phyloP scores from a whole-genome alignment of 148 eudicot genomes.

The Silene latifolia region DNA sequence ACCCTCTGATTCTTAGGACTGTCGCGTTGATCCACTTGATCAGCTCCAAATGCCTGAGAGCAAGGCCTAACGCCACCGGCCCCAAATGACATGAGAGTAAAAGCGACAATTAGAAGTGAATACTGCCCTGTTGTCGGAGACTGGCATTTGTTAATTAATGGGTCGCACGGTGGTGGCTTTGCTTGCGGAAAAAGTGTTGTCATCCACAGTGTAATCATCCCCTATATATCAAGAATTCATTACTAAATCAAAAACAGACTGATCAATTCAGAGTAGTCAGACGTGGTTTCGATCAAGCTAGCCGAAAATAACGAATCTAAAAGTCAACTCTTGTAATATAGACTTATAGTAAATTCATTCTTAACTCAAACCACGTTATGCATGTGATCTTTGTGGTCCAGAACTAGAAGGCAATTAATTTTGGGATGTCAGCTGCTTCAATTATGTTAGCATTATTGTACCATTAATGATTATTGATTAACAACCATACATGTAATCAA shows the following conservation, averaged over 20 bases:
- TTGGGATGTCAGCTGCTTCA: no score
- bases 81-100: conserved; percentile 63
- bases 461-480: not conserved
- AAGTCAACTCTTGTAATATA: not conserved
- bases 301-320: not conserved
- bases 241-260: not conserved
- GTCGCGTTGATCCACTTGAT: conserved; percentile 58
- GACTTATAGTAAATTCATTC: no score
- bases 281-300: not conserved
- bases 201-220: conserved; percentile 66
- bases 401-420: no score
- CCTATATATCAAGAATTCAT: conserved; percentile 33
- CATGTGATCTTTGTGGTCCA: no score
- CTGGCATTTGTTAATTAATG: conserved; percentile 35
- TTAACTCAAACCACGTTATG: no score
- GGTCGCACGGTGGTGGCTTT: conserved; percentile 64
- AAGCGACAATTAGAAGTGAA: conserved; percentile 42
- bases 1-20: conserved; percentile 42
- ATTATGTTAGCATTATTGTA: not conserved
- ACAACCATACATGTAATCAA: no score
- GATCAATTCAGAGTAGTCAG: not conserved
- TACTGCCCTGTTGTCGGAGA: conserved; percentile 46
- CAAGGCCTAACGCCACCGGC: conserved; percentile 83
- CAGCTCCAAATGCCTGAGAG: conserved; percentile 90
- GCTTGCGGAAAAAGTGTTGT: conserved; percentile 63